Base-by-base conservation (phyloP, 495 filamentous ascomycete species). In the Aspergillus conjunctus region DNA sequence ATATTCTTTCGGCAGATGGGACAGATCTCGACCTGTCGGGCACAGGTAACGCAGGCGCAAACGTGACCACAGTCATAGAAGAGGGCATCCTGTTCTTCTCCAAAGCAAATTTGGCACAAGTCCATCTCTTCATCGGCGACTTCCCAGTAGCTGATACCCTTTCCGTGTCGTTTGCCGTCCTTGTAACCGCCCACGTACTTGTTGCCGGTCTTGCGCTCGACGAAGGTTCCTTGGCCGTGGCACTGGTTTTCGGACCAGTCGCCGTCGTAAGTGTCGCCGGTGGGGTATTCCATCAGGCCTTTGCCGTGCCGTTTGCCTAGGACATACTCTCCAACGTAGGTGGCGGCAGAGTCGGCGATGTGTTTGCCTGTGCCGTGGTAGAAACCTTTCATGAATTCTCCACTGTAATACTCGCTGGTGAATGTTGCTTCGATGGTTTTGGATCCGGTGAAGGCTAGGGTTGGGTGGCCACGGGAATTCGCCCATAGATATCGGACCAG, bases 41-140 rank as follows among this genome's bases (percentile, higher is more conserved):
- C 86, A 62, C 87, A 89, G 20, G 76, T 77, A 58, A 85, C 73
- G 59, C 87, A 89, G 2, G 86, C 83, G 52, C 82, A 82, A 44
- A 89, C 81, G 66, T 89, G 87, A 1, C 87, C 87, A 61, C 87
- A 89, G 63, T 87, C 84, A 54, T 81, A 84, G 68, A 89, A 87
- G 44, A 84, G 72, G 3, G 84, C 80, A 64, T 87, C 83, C 58
- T 84, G 81, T 62, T 82, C 83, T 51, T 81, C 81, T 39, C 85
- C 84, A 62, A 83, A 88, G 71, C 87, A 89, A 53, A 89, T 87
- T 61, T 83, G 79, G 69, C 87, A 88, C 14, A 85, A 68, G 60
- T 82, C 73, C 72, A 81, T 76, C 67, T 87, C 84, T 63, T 87
- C 86, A 52, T 88, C 84, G 17, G 83, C 85, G 12, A 85, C 80